phyloP scores from a whole-genome alignment of 2,329 filamentous ascomycete genomes.

The Shiraia bambusicola region DNA sequence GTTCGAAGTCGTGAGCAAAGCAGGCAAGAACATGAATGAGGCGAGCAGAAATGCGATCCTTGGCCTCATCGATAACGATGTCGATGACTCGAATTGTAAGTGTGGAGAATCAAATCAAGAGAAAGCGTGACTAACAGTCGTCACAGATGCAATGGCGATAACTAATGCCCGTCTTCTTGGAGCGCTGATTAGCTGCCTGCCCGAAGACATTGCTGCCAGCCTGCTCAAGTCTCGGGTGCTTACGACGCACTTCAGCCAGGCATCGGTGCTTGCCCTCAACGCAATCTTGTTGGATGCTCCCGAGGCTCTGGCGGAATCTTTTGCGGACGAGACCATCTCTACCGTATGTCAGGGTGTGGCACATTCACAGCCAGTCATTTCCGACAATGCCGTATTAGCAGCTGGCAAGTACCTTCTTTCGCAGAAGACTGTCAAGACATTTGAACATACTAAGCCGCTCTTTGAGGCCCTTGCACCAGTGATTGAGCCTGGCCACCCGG shows the following conservation, averaged over 20 bases:
- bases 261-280: constrained; percentile 85
- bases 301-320: constrained; percentile 65
- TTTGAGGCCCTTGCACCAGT: constrained; percentile 75
- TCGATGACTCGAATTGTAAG: constrained; percentile 69
- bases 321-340: constrained; percentile 73
- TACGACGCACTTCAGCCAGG: constrained; percentile 70
- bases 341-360: constrained; percentile 77
- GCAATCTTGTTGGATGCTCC: constrained; percentile 82
- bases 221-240: constrained; percentile 74
- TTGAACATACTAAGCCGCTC: constrained; percentile 75
- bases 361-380: constrained; percentile 72
- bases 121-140: constrained; percentile 10
- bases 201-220: constrained; percentile 64
- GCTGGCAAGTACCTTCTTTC: constrained; percentile 86
- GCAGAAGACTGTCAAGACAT: constrained; percentile 64
- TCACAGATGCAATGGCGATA: constrained; percentile 68
- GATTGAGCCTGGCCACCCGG: constrained; percentile 74
- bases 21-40: constrained; percentile 92
- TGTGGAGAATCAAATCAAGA: background rate
- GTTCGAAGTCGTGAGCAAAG: constrained; percentile 95
- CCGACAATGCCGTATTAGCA: constrained; percentile 85
- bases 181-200: constrained; percentile 83
- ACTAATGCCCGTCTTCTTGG: constrained; percentile 90
- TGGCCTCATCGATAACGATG: constrained; percentile 81
- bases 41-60: constrained; percentile 83